Evolutionary conservation across 2,329 filamentous ascomycete species (phyloP), one percentile per base, ranked within the genome.

Genomic region (Alternaria arbusti): DNA sequence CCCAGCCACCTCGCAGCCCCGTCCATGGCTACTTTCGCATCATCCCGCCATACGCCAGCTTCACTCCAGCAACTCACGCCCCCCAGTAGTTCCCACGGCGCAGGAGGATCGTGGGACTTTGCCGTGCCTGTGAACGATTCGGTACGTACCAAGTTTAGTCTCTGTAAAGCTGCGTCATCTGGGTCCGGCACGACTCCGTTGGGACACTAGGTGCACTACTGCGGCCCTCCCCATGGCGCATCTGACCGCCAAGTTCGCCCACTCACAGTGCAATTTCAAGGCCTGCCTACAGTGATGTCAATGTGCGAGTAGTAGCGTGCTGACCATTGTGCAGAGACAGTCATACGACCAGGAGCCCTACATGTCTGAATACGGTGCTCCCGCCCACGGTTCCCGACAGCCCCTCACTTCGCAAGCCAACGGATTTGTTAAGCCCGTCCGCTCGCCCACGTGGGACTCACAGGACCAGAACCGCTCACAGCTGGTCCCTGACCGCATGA

Each of bases 71-170:
- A 79, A 65, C 71, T 80, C 61, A 81, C 79, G 12, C 79, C 80
- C 54, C 80, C 80, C 32, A 79, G 74, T 65, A 81, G 78, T 64
- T 77, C 79, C 12, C 78, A 82, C 74, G 78, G 78, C 64, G 76
- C 68, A 49, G 65, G 75, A 59, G 74, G 71, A 61, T 71, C 73
- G 54, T 81, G 79, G 78, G 78, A 81, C 52, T 77, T 77, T 65
- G 79, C 79, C 45, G 79, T 81, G 51, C 79, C 79, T 60, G 55
- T 81, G 50, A 72, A 75, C 62, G 65, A 75, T 54, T 65, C 73
- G 72, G 79, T 81, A 67, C 66, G 79, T 79, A 69, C 54, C 54
- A 52, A 46, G 15, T 17, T 58, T 20, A 46, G 22, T 49, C 43
- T 30, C 59, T 44, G 56, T 57, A 44, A 51, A 51, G 54, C 60